Base-by-base conservation (phyloP, 768 basidiomycete genomes). In the Auriscalpium microsporum region DNA sequence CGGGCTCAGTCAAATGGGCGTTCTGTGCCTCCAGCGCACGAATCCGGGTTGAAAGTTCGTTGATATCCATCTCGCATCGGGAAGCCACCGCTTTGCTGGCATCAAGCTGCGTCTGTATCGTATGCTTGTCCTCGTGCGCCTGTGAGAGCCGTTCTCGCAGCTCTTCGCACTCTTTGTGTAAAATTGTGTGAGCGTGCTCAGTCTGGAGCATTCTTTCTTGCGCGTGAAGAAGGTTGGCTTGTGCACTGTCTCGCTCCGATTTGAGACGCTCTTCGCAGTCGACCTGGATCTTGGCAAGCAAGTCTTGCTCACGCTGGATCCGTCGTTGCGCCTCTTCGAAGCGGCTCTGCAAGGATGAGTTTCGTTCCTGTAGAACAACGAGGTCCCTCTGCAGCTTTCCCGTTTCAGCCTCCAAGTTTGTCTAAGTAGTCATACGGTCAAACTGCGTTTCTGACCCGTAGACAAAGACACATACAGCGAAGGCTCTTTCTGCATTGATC, bases 341-440 rank as follows among this genome's bases (percentile, higher is more conserved):
- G 10, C 58, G 61, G 9, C 53, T 48, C 45, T 71, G 59, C 16
- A 76, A 61, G 11, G 60, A 56, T 6, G 63, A 35, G 34, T 74
- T 76, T 52, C 75, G 73, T 53, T 76, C 75, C 14, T 72, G 65
- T 5, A 79, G 59, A 3, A 75, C 64, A 1, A 72, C 70, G 9
- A 77, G 64, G 48, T 79, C 75, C 37, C 62, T 58, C 38, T 72
- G 68, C 16, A 74, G 59, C 48, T 68, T 69, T 11, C 69, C 71
- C 1, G 63, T 68, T 13, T 66, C 63, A 8, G 68, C 61, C 52
- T 74, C 72, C 28, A 75, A 48, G 14, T 56, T 62, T 53, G 57
- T 54, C 69, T 70, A 59, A 10, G 35, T 28, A 42, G 38, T 5
- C 28, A 28, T 28, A 28, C 28, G 28, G 28, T 28, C 28, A 28